phyloP scores from a whole-genome alignment of 164 flowering plant genomes.

The Vitis riparia region DNA sequence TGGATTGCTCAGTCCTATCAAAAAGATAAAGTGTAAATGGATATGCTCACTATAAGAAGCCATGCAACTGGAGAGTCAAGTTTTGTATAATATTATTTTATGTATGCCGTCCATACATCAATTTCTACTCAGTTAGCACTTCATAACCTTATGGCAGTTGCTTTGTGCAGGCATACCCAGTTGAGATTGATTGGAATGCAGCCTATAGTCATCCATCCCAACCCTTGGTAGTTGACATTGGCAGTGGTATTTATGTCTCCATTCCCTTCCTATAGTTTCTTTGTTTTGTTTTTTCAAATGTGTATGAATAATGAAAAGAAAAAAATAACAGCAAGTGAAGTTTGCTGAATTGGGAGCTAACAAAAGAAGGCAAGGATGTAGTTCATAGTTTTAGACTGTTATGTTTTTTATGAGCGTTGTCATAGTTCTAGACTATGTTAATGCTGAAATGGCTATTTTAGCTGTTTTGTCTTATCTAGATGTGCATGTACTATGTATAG shows the following conservation, averaged over 20 bases:
- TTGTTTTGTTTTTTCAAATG: neutral
- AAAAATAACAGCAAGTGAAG: neutral
- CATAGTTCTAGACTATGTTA: no score
- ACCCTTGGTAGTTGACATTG: conserved; percentile 85
- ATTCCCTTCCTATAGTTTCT: neutral
- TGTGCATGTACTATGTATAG: no score
- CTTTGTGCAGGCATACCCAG: conserved; percentile 73
- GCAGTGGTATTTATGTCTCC: conserved; percentile 64
- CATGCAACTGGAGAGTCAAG: neutral
- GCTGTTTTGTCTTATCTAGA: no score
- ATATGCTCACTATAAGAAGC: no score
- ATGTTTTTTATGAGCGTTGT: no score
- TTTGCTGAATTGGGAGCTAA: neutral
- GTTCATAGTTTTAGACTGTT: no score
- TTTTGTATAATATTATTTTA: neutral
- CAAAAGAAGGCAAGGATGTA: no score
- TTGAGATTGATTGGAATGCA: conserved; percentile 58
- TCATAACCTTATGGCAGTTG: conserved; percentile 2
- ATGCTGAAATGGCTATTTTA: no score
- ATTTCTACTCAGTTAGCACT: neutral
- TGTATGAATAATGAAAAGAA: neutral
- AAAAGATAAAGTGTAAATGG: no score
- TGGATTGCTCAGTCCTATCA: no score
- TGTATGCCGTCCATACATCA: neutral
- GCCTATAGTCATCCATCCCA: conserved; percentile 52